A percentile compares a stretch with the other conserved stretches of the same genome.
phyloP scores from a whole-genome alignment of 257 asterid species.

The Solanum rostratum region DNA sequence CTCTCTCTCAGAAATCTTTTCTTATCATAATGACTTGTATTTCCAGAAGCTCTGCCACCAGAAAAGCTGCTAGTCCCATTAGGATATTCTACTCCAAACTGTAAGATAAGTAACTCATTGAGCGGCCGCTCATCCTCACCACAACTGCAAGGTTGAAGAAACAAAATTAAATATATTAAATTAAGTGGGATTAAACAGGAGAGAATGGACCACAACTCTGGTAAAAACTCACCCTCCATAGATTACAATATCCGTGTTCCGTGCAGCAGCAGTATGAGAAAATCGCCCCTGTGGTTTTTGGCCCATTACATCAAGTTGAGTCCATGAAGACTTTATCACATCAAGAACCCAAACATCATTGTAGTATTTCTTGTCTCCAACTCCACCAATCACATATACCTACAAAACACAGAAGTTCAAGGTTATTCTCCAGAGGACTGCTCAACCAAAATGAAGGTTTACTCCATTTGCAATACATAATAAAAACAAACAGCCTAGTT shows the following conservation, averaged over 20 bases:
- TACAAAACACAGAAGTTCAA: conserved; percentile 3
- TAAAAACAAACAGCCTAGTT: not conserved
- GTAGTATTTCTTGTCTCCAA: conserved; percentile 72
- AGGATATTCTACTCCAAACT: conserved; percentile 24
- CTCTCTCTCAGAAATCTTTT: conserved; percentile 23
- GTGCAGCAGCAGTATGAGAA: conserved; percentile 73
- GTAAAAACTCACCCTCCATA: conserved; percentile 70
- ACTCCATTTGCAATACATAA: not conserved
- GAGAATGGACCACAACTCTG: not conserved
- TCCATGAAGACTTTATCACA: conserved; percentile 48
- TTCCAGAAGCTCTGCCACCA: conserved; percentile 18
- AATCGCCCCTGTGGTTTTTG: conserved; percentile 69
- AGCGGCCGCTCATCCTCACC: conserved; percentile 94
- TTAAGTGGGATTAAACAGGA: not conserved
- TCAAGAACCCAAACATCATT: conserved; percentile 82
- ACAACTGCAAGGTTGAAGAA: conserved; percentile 38
- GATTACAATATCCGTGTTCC: conserved; percentile 48
- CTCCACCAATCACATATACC: conserved; percentile 86
- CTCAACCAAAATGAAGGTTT: not conserved
- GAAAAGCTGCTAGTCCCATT: conserved; percentile 14
- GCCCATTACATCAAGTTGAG: conserved; percentile 39
- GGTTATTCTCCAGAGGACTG: not conserved
- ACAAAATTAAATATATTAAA: not conserved
- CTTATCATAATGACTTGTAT: conserved; percentile 16
- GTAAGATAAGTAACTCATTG: conserved; percentile 66